Conservation (phyloP, 176 grass and related monocot genomes). For the Raddia guianensis region DNA sequence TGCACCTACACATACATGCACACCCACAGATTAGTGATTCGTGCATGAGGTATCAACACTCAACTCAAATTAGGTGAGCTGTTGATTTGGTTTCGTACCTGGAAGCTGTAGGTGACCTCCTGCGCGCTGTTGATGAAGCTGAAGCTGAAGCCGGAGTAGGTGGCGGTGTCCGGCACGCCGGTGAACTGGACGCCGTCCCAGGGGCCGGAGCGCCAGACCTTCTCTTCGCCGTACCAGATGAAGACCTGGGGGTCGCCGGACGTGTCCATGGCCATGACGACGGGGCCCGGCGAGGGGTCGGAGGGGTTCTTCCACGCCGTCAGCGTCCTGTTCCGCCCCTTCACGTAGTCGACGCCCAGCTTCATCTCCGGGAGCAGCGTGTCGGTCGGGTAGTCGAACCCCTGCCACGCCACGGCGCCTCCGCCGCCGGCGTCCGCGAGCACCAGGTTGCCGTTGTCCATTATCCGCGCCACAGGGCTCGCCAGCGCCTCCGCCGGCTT, state of each 20-base stretch:
- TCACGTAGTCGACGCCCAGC: constrained; percentile 51
- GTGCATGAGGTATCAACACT: neutral
- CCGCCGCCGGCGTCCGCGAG: neutral
- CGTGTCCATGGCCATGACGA: constrained; percentile 52
- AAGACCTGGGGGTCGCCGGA: constrained; percentile 59
- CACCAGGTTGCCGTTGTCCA: constrained; percentile 58
- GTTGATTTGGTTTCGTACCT: constrained; percentile 11
- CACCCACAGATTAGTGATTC: no score
- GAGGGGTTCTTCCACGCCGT: constrained; percentile 67
- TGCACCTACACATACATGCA: constrained; percentile 24
- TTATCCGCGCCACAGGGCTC: constrained; percentile 40
- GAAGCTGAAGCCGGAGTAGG: constrained; percentile 47
- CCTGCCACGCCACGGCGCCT: constrained; percentile 51
- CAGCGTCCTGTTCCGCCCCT: constrained; percentile 41
- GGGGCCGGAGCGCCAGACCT: constrained; percentile 58
- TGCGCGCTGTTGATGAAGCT: constrained; percentile 52
- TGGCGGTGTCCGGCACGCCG: constrained; percentile 56
- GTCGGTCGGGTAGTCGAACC: constrained; percentile 73
- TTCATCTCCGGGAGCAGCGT: constrained; percentile 77
- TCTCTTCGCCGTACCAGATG: constrained; percentile 39
- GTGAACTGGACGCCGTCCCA: constrained; percentile 67
- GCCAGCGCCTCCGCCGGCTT: constrained; percentile 10
- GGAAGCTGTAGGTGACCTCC: constrained; percentile 58
- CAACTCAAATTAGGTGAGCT: neutral
- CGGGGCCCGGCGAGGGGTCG: constrained; percentile 47